phyloP scores from a whole-genome alignment of 805 yeast genomes.

The Ogataea corticis region DNA sequence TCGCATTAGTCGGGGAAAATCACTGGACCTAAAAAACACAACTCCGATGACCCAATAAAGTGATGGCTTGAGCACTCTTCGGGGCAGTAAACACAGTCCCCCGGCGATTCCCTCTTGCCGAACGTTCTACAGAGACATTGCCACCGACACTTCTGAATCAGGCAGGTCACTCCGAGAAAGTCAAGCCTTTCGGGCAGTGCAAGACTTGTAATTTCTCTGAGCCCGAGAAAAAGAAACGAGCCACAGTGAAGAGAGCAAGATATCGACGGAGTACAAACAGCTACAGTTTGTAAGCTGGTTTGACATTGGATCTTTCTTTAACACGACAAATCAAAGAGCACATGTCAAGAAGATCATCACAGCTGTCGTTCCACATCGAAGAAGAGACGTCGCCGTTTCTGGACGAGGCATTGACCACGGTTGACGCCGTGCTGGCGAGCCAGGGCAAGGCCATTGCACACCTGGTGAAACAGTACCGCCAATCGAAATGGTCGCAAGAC shows the following conservation, averaged over 20 bases:
- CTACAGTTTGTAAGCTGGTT: conserved; percentile 1
- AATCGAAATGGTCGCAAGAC: conserved; percentile 44
- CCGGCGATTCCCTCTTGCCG: no score
- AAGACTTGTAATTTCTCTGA: conserved; percentile 12
- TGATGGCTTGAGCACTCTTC: no score
- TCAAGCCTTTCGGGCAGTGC: conserved; percentile 1
- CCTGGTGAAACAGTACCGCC: conserved; percentile 45
- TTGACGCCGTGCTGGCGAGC: conserved; percentile 42
- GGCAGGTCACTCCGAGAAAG: no score
- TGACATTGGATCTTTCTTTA: no score
- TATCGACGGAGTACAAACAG: background rate
- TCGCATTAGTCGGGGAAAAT: background rate
- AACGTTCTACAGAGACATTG: no score
- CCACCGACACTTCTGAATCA: no score
- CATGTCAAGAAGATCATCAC: conserved; percentile 30
- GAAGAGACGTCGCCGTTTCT: conserved; percentile 26
- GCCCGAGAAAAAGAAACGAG: conserved; percentile 1
- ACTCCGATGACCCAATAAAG: no score
- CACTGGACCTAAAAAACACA: background rate
- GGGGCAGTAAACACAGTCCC: no score
- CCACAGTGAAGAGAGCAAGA: background rate
- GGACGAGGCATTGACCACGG: conserved; percentile 29
- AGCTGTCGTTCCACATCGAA: conserved; percentile 26
- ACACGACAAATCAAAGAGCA: background rate
- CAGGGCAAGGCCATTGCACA: conserved; percentile 51